Conservation (phyloP, 2,329 filamentous ascomycete genomes). For the Fusarium pseudograminearum region DNA sequence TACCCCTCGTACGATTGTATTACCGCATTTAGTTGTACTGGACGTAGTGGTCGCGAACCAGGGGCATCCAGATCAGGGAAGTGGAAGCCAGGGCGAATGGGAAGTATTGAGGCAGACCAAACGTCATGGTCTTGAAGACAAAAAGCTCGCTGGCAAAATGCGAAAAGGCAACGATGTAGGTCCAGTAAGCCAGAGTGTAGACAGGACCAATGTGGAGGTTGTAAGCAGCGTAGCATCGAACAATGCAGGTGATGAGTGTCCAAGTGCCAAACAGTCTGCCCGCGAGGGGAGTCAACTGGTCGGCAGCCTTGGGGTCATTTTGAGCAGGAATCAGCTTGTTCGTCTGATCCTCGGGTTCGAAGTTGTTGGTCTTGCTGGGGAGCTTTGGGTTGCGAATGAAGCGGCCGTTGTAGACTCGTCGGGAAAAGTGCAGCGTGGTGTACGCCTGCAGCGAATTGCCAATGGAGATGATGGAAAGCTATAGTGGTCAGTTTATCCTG, state of each 20-base stretch:
- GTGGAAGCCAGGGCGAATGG: conserved; percentile 65
- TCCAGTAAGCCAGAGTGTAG: conserved; percentile 86
- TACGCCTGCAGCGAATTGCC: conserved; percentile 90
- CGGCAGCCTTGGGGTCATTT: conserved; percentile 60
- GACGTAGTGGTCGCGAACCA: conserved; percentile 79
- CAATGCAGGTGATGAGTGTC: conserved; percentile 81
- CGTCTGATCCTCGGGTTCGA: conserved; percentile 65
- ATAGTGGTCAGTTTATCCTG: conserved; percentile 28
- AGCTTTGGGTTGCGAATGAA: conserved; percentile 66
- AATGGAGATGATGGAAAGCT: conserved; percentile 87
- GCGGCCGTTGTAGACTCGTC: conserved; percentile 83
- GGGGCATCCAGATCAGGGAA: conserved; percentile 70
- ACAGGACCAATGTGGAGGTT: conserved; percentile 77
- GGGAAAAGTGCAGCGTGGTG: conserved; percentile 80
- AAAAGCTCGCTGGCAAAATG: conserved; percentile 88
- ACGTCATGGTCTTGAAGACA: conserved; percentile 79
- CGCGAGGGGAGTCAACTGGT: conserved; percentile 79
- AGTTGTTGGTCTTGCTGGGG: conserved; percentile 54
- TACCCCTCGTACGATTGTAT: background rate
- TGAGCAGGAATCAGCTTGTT: conserved; percentile 63
- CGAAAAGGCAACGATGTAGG: conserved; percentile 79
- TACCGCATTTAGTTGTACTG: conserved; percentile 50
- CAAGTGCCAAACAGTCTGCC: conserved; percentile 88
- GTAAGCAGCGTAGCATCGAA: conserved; percentile 87
- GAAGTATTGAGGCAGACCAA: conserved; percentile 67